A percentile compares a stretch with the other conserved stretches of the same genome.
phyloP scores from a whole-genome alignment of 2,329 filamentous ascomycete genomes.

The Ophiocordyceps unilateralis region DNA sequence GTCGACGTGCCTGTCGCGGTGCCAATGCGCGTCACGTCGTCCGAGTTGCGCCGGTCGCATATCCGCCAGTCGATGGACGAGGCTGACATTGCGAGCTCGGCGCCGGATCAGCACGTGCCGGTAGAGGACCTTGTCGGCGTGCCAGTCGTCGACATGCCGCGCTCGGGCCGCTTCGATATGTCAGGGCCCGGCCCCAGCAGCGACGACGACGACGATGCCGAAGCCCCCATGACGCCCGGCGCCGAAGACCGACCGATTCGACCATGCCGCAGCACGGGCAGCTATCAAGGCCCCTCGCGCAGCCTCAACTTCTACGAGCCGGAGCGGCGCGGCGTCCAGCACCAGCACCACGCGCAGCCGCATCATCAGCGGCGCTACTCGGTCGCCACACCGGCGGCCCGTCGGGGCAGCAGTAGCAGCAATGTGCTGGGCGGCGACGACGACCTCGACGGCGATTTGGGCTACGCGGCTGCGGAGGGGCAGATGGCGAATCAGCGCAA shows the following conservation, averaged over 20 bases:
- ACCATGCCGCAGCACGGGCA: slow-evolving; percentile 7
- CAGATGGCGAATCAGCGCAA: slow-evolving; percentile 84
- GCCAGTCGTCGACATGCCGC: slow-evolving; percentile 48
- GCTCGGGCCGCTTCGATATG: slow-evolving; percentile 60
- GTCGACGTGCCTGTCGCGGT: slow-evolving; percentile 93
- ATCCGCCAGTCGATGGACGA: slow-evolving; percentile 45
- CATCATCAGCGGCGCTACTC: slow-evolving; percentile 35
- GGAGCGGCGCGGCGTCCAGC: slow-evolving; percentile 20
- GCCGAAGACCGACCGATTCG: not conserved
- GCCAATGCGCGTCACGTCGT: slow-evolving; percentile 67
- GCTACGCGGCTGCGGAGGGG: slow-evolving; percentile 83
- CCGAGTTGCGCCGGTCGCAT: slow-evolving; percentile 56
- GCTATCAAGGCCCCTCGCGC: slow-evolving; percentile 24
- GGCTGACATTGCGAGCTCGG: slow-evolving; percentile 59
- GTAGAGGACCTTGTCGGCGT: slow-evolving; percentile 56
- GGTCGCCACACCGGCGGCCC: slow-evolving; percentile 29
- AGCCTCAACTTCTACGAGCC: slow-evolving; percentile 27
- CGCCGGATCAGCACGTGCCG: slow-evolving; percentile 13
- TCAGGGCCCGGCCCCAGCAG: slow-evolving; percentile 18
- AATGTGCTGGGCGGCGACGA: slow-evolving; percentile 40
- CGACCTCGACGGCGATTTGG: slow-evolving; percentile 79
- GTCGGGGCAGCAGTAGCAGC: slow-evolving; percentile 32
- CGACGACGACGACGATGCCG: slow-evolving; percentile 17
- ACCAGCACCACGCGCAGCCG: not conserved
- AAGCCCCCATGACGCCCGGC: slow-evolving; percentile 15